Base-by-base conservation (phyloP, 306 rosid species). In the Cajanus cajan region DNA sequence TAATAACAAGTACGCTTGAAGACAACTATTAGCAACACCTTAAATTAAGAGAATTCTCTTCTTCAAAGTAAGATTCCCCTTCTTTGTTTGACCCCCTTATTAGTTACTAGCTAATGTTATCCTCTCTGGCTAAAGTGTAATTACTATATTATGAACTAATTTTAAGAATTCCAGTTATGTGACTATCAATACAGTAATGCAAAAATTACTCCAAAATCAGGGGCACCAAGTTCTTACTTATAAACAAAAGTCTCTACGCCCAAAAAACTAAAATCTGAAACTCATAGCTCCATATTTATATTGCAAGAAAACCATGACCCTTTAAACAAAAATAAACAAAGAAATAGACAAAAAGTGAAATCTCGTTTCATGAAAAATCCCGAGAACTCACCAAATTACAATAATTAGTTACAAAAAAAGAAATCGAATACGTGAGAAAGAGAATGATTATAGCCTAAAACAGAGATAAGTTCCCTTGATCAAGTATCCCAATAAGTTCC, bases 341-440 rank as follows among this genome's bases (percentile, higher is more conserved):
- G 19, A 22, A 19, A 18, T 40, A 16, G 24, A 31, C 11, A n/a
- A 45, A 71, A 76, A 70, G 73, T 69, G 13, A 82, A 54, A 28
- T 44, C 67, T 73, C 47, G 7, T 52, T 22, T 67, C 73, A 71
- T 50, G 41, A 77, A 71, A 81, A 67, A 18, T 0, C 8, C 22
- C 12, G 72, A 78, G 73, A 77, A 51, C 61, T 68, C 69, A 81
- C 66, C 61, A 59, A 79, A 62, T 73, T 14, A 68, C 55, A 59
- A 10, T 59, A 59, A 74, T 64, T 71, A 80, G 66, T 73, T 71
- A 80, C 85, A 82, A 45, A n/a, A n/a, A n/a, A n/a, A n/a, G n/a
- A n/a, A n/a, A n/a, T n/a, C n/a, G n/a, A n/a, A n/a, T n/a, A n/a
- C n/a, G n/a, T n/a, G n/a, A n/a, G n/a, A n/a, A n/a, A n/a, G n/a